Evolutionary conservation across 2,329 filamentous ascomycete genomes (phyloP), one percentile per base, ranked within the genome.

Genomic region (Drechslerella dactyloides): DNA sequence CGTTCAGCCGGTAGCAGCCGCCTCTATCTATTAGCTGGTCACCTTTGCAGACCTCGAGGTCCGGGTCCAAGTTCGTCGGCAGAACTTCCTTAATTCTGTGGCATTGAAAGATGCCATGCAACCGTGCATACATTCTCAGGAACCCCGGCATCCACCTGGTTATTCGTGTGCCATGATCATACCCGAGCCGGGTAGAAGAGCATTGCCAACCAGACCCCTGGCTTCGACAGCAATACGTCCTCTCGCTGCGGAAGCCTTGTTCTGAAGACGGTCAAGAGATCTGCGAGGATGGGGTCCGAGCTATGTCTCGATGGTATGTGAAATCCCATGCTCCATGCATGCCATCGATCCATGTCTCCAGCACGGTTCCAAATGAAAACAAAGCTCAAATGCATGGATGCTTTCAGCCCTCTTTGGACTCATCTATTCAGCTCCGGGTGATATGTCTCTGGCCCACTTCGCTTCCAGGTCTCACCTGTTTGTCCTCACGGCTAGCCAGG

Each of bases 351-450:
- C 46, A 62, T 63, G 53, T 27, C 42, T 56, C 52, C 64, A 69
- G 64, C 66, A 70, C 66, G 66, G 68, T 59, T 53, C 60, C 19
- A 65, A 44, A 27, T 60, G 60, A 61, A 70, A 56, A 52, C 59
- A 53, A 44, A 62, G 65, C 65, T 69, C 53, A 13, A 17, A 17
- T 42, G 11, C n/a, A 13, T 15, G 5, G 5, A 42, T 58, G 17
- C 21, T 46, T 17, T 68, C 57, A 56, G 57, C 51, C 57, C 57
- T 56, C 27, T 2, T 13, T 21, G 4, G 46, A 50, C 37, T 48
- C 13, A 27, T 33, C 27, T 40, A 52, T 30, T 56, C 51, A 56
- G 48, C 56, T 66, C n/a, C 51, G 51, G 56, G 48, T 66, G 42
- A 42, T 4, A 42, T 42, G 19, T 23, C 19, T 48, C 44, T 48